These are phyloP conservation scores for Lecanosticta acicola DNA, from an alignment of 2,329 filamentous ascomycete species.

Conservation along the genomic window DNA sequence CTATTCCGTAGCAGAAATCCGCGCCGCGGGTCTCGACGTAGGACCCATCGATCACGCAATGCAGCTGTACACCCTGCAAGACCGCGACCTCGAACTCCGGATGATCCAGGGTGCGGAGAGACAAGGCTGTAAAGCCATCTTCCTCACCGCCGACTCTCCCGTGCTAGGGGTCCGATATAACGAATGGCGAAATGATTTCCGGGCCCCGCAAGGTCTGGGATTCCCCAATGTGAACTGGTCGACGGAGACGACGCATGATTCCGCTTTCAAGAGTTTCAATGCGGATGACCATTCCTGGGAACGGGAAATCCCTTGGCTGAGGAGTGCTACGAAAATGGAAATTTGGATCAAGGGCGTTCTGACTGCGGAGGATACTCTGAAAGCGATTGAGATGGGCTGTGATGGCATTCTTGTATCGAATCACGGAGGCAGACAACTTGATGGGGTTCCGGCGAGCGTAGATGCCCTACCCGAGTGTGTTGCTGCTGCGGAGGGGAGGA, in stretches of 20 bases:
- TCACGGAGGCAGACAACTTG: slow-evolving; percentile 49
- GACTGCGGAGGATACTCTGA: slow-evolving; percentile 38
- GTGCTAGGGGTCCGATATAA: slow-evolving; percentile 50
- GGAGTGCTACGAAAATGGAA: slow-evolving; percentile 44
- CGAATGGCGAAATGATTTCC: slow-evolving; percentile 50
- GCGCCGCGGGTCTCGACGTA: slow-evolving; percentile 31
- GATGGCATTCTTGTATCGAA: slow-evolving; percentile 36
- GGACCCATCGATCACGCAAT: slow-evolving; percentile 45
- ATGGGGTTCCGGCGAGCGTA: slow-evolving; percentile 50
- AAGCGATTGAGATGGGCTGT: slow-evolving; percentile 40
- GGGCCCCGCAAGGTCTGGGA: slow-evolving; percentile 23
- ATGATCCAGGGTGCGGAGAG: slow-evolving; percentile 28
- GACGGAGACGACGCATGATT: slow-evolving; percentile 28
- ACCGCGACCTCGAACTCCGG: slow-evolving; percentile 45
- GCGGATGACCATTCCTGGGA: slow-evolving; percentile 28
- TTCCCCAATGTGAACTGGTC: slow-evolving; percentile 24
- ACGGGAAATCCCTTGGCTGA: slow-evolving; percentile 45
- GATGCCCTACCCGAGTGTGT: slow-evolving; percentile 43
- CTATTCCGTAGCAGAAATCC: slow-evolving; percentile 44
- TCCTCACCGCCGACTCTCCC: slow-evolving; percentile 52
- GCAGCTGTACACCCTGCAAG: slow-evolving; percentile 51
- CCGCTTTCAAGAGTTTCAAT: slow-evolving; percentile 26
- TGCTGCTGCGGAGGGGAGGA: slow-evolving; percentile 38
- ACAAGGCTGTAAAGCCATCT: slow-evolving; percentile 48
- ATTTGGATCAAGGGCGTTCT: slow-evolving; percentile 44